Evolutionary conservation across 306 rosid genomes (phyloP).

Genomic region (Begonia masoniana): DNA sequence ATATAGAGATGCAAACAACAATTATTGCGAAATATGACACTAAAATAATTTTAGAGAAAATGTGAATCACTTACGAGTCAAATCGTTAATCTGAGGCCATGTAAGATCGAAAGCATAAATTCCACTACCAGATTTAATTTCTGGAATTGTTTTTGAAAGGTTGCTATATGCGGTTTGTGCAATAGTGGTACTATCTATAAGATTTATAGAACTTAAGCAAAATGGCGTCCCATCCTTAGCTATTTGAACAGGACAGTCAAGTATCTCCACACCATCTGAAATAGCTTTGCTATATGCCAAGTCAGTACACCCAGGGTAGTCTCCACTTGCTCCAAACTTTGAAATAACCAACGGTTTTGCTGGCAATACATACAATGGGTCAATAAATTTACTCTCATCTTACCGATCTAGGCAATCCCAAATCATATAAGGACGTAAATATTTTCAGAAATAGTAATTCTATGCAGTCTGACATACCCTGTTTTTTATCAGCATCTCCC

Average conservation of each 20-base stretch:
- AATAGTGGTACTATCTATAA: conserved; percentile 48
- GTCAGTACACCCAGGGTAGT: conserved; percentile 62
- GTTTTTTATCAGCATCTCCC: conserved; percentile 30
- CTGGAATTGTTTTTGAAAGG: conserved; percentile 24
- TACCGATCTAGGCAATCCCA: background rate
- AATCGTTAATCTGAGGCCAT: conserved; percentile 44
- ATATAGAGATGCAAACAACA: too few relatives aligned
- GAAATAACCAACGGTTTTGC: conserved; percentile 60
- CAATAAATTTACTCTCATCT: too few relatives aligned
- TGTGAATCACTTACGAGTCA: conserved; percentile 42
- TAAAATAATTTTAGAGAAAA: too few relatives aligned
- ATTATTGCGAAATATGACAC: too few relatives aligned
- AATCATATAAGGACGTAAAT: background rate
- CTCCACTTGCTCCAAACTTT: conserved; percentile 81
- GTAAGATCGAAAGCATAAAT: conserved; percentile 57
- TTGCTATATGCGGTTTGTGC: conserved; percentile 31
- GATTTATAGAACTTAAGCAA: conserved; percentile 64
- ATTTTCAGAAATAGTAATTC: conserved; percentile 1
- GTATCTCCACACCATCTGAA: conserved; percentile 59
- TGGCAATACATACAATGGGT: conserved; percentile 12
- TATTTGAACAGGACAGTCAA: conserved; percentile 86
- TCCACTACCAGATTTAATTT: conserved; percentile 40
- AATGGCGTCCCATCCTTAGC: conserved; percentile 68
- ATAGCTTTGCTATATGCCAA: conserved; percentile 51
- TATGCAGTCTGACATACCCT: conserved; percentile 26